These are phyloP conservation scores for Leishmania arabica DNA, from an alignment of 208 protist species.

Conservation along the genomic window DNA sequence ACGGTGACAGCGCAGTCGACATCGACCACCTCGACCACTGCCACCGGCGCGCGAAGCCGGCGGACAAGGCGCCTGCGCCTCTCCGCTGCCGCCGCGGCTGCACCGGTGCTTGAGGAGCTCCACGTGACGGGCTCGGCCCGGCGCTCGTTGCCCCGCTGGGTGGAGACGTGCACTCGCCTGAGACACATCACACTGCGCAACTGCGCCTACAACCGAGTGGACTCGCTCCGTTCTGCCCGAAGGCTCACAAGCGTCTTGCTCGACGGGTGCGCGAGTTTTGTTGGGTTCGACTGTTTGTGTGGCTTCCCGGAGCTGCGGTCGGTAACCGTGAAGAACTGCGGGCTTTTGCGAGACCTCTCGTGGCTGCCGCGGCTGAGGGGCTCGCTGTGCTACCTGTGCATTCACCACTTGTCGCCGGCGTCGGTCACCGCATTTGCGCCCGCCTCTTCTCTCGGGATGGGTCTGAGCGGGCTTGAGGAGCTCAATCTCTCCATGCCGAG, in stretches of 20 bases:
- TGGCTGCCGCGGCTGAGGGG: conserved; percentile 18
- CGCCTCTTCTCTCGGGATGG: not conserved
- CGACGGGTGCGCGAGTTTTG: conserved; percentile 12
- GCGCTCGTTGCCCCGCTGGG: conserved; percentile 14
- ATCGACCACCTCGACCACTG: not conserved
- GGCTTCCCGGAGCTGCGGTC: conserved; percentile 11
- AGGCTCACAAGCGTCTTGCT: conserved; percentile 3
- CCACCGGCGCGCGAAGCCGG: not conserved
- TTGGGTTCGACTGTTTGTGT: conserved; percentile 11
- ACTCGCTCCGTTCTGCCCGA: not conserved
- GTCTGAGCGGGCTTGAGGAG: conserved; percentile 2
- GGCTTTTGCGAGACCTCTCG: conserved; percentile 2
- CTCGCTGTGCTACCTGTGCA: conserved; percentile 3
- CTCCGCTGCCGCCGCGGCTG: not conserved
- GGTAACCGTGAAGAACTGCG: conserved; percentile 11
- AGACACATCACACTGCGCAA: conserved; percentile 1
- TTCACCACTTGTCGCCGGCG: not conserved
- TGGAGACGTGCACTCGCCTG: conserved; percentile 9
- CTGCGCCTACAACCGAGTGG: conserved; percentile 10
- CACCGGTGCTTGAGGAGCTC: conserved; percentile 29
- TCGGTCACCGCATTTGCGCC: not conserved
- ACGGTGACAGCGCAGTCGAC: not conserved
- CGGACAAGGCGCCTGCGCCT: conserved; percentile 3
- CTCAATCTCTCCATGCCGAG: conserved; percentile 13
- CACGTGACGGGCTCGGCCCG: conserved; percentile 9